A percentile compares a stretch with the other conserved stretches of the same genome.
phyloP scores from a whole-genome alignment of 108 stramenopile species.

The Craspedostauros australis region DNA sequence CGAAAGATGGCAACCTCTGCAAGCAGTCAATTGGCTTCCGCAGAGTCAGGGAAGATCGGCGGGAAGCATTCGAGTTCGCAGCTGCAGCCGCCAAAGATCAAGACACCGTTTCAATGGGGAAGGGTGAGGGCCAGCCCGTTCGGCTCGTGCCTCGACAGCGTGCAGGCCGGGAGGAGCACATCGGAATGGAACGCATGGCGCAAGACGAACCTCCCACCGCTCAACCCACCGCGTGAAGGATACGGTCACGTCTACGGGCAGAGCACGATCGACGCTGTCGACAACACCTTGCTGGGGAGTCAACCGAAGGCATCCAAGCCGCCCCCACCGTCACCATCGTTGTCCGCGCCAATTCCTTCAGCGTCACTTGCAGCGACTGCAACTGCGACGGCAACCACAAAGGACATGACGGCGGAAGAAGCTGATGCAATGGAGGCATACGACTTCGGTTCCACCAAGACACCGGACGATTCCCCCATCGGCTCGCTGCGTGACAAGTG shows the following conservation, averaged over 20 bases:
- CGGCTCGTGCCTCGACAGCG: slow-evolving; percentile 37
- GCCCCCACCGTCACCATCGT: neutral
- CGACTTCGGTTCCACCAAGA: slow-evolving; percentile 71
- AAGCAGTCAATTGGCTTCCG: no score
- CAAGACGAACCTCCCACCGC: slow-evolving; percentile 19
- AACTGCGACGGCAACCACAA: slow-evolving; percentile 9
- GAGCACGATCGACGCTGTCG: slow-evolving; percentile 38
- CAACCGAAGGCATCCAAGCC: neutral
- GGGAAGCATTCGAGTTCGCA: no score
- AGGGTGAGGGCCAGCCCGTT: slow-evolving; percentile 46
- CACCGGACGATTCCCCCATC: slow-evolving; percentile 85
- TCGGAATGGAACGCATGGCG: slow-evolving; percentile 39
- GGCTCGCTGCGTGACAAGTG: slow-evolving; percentile 88
- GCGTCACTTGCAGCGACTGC: slow-evolving; percentile 9
- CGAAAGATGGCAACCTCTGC: no score
- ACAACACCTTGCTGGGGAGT: slow-evolving; percentile 16
- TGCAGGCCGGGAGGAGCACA: slow-evolving; percentile 13
- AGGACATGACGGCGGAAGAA: slow-evolving; percentile 30
- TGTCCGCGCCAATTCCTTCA: neutral
- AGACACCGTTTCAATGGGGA: slow-evolving; percentile 33
- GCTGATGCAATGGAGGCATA: slow-evolving; percentile 35
- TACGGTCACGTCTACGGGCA: slow-evolving; percentile 73
- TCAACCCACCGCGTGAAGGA: slow-evolving; percentile 53
- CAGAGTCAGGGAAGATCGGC: no score
- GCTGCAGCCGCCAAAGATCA: slow-evolving; percentile 16